phyloP scores from a whole-genome alignment of 352 stramenopile species.

The Globisporangium mamillatum region DNA sequence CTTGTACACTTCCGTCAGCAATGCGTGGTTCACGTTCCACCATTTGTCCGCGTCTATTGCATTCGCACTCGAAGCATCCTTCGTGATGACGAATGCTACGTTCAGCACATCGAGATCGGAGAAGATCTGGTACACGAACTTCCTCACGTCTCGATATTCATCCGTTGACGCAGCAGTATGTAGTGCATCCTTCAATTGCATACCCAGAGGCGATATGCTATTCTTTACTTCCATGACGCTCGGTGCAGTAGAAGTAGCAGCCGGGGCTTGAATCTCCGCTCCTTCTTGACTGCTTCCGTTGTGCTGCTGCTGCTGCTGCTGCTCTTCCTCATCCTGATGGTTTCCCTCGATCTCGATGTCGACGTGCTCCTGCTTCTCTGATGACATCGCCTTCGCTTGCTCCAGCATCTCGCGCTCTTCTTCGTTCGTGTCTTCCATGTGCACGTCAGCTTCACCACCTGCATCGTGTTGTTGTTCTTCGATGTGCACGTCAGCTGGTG shows the following conservation, averaged over 20 bases:
- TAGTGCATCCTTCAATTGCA: slow-evolving; percentile 41
- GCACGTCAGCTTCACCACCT: slow-evolving; percentile 29
- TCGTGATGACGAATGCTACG: slow-evolving; percentile 41
- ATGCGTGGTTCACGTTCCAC: slow-evolving; percentile 49
- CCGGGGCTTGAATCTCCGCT: not conserved
- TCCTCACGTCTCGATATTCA: slow-evolving; percentile 56
- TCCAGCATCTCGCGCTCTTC: slow-evolving; percentile 20
- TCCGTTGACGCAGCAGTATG: slow-evolving; percentile 32
- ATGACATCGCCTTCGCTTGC: not conserved
- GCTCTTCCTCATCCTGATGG: not conserved
- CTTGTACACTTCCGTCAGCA: slow-evolving; percentile 44
- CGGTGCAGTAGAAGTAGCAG: slow-evolving; percentile 2
- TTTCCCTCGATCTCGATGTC: slow-evolving; percentile 26
- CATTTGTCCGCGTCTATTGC: slow-evolving; percentile 28
- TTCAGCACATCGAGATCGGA: slow-evolving; percentile 60
- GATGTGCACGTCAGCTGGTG: not conserved
- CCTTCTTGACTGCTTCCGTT: not conserved
- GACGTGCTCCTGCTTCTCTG: slow-evolving; percentile 17
- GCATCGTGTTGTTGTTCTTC: slow-evolving; percentile 2
- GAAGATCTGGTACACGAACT: slow-evolving; percentile 69
- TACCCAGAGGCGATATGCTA: slow-evolving; percentile 26
- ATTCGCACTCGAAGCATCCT: not conserved
- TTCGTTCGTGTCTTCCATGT: slow-evolving; percentile 42
- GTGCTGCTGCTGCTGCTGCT: not conserved
- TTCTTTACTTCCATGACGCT: not conserved